phyloP scores from a whole-genome alignment of 139 green algal genomes.

The Nannochloris sp. region DNA sequence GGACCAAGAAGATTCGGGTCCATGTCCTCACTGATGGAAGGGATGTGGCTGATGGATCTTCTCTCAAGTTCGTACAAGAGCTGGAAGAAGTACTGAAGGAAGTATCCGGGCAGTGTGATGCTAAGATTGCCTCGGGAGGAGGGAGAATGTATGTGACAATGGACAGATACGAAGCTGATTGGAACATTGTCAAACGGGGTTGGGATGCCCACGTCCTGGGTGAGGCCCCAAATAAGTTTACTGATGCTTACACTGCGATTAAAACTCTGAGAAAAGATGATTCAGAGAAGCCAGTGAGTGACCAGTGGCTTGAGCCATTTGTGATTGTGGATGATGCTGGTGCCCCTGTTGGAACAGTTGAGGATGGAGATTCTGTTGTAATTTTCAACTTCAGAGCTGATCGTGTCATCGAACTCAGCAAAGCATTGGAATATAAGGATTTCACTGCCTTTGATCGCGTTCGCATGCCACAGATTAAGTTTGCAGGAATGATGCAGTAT shows the following conservation, averaged over 20 bases:
- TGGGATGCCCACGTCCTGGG: conserved; percentile 91
- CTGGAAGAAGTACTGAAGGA: conserved; percentile 62
- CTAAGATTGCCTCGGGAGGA: conserved; percentile 82
- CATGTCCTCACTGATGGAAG: conserved; percentile 90
- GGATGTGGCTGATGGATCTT: conserved; percentile 83
- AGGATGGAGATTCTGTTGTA: conserved; percentile 38
- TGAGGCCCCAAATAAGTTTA: conserved; percentile 75
- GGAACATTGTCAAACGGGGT: conserved; percentile 88
- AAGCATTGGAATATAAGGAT: conserved; percentile 82
- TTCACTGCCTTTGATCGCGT: conserved; percentile 69
- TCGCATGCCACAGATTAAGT: conserved; percentile 58
- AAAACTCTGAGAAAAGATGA: conserved; percentile 41
- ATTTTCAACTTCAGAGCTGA: conserved; percentile 96
- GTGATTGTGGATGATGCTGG: conserved; percentile 73
- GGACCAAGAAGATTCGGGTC: conserved; percentile 79
- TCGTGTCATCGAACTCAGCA: conserved; percentile 88
- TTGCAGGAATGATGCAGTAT: conserved; percentile 96
- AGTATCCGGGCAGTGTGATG: conserved; percentile 48
- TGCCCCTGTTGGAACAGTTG: conserved; percentile 77
- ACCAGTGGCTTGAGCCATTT: conserved; percentile 81
- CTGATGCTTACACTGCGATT: conserved; percentile 24
- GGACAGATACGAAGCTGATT: conserved; percentile 96
- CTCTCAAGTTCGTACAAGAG: conserved; percentile 57
- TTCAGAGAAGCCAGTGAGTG: conserved; percentile 49
- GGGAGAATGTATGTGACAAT: conserved; percentile 94